Evolutionary conservation across 2,329 filamentous ascomycete genomes (phyloP), one percentile per base, ranked within the genome.

Genomic region (Beauveria pseudobassiana): DNA sequence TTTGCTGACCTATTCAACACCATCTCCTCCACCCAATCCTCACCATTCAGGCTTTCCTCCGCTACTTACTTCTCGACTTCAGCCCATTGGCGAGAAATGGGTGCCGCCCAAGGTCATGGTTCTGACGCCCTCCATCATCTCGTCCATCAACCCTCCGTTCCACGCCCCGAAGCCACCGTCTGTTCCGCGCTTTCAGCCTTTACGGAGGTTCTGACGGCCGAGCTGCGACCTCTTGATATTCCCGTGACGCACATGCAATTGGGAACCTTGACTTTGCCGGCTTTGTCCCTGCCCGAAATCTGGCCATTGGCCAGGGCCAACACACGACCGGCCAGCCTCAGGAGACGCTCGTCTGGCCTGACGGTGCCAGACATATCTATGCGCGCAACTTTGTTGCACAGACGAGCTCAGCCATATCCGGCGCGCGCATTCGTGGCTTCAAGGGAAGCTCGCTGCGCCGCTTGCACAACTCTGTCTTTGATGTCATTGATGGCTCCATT

Each of bases 1-100:
- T 95, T 96, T 78, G 90, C 91, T 65, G 91, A 97, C 71, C 88
- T 92, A 40, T 86, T 98, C 73, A 96, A 97, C 74, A 93, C 91
- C 93, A 96, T 70, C 83, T 99, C 14, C 82, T 98, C 60, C 89
- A 92, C 62, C 93, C 93, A 1, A 91, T 98, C 66, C 83, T 96
- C 58, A 92, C 90, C 5, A 87, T 93, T 45, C 93, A 97, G 76
- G 84, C 90, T 59, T 95, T 98, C 76, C 81, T 98, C n/a, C 89
- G 0, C 84, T 93, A 34, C 81, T 93, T 58, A 89, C 84, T 3
- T 80, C 81, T 12, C 81, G 85, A 59, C 81, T 88, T 59, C 80
- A 76, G 71, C 81, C 77, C 55, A 79, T 77, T 57, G 75, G 76
- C 58, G 77, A 80, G 65, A 74, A 82, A 77, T 73, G 75, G 71